Conservation (phyloP, 345 rosid species). For the Syzygium jambos region DNA sequence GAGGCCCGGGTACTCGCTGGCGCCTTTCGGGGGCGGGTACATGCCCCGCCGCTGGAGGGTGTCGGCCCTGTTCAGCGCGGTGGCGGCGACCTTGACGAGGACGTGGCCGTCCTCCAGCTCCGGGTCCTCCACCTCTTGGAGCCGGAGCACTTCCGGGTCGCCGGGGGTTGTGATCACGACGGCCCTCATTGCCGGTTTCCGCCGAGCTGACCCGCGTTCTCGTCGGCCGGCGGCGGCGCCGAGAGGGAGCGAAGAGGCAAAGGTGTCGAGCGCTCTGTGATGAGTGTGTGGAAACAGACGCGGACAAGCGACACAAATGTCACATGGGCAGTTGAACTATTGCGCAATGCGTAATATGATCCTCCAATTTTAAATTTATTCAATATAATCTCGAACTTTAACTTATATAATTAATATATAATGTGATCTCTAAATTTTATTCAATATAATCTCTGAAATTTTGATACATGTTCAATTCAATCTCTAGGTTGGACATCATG, state of each 20-base stretch:
- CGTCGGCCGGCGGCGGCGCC: neutral
- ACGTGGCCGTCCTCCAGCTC: constrained; percentile 58
- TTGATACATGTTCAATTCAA: too few relatives aligned
- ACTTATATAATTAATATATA: too few relatives aligned
- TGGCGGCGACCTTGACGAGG: constrained; percentile 57
- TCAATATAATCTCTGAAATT: too few relatives aligned
- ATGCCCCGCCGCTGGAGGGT: constrained; percentile 62
- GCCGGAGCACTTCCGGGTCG: constrained; percentile 67
- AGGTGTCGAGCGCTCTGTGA: neutral
- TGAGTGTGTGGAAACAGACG: neutral
- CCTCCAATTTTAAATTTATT: too few relatives aligned
- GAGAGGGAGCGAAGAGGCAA: neutral
- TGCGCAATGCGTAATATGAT: too few relatives aligned
- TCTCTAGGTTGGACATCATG: too few relatives aligned
- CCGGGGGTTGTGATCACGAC: constrained; percentile 65
- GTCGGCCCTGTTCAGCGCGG: constrained; percentile 80
- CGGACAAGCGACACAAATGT: too few relatives aligned
- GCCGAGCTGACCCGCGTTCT: neutral
- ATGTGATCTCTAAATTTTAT: too few relatives aligned
- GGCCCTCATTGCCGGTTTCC: constrained; percentile 45
- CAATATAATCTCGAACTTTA: too few relatives aligned
- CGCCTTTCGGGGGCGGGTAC: constrained; percentile 70
- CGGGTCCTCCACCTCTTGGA: constrained; percentile 70
- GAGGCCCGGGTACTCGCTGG: constrained; percentile 65
- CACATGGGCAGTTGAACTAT: too few relatives aligned